phyloP scores from a whole-genome alignment of 768 basidiomycete genomes.

The Cystobasidium onofrii region DNA sequence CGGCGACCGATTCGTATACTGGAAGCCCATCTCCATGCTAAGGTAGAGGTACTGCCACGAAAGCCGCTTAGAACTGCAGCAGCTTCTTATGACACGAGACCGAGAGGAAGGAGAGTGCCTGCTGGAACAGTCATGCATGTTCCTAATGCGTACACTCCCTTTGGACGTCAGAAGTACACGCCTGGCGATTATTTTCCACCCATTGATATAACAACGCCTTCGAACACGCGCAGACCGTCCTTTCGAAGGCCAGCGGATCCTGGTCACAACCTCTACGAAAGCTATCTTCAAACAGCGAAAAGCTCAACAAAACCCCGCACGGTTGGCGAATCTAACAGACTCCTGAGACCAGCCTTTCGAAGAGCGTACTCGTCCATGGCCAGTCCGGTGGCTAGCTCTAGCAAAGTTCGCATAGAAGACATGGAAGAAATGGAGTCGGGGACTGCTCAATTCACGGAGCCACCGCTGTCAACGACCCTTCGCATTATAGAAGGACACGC shows the following conservation, averaged over 20 bases:
- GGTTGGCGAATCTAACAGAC: background rate
- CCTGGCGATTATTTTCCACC: too few relatives aligned
- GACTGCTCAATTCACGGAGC: background rate
- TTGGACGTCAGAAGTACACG: background rate
- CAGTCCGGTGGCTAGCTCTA: background rate
- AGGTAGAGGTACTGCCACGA: background rate
- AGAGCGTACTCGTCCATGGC: background rate
- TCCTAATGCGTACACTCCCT: background rate
- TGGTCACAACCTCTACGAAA: background rate
- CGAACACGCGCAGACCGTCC: background rate
- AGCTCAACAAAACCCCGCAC: background rate
- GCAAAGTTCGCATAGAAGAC: background rate
- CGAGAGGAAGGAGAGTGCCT: background rate
- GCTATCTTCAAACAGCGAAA: background rate
- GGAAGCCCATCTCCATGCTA: conserved; percentile 8
- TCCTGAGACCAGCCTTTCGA: background rate
- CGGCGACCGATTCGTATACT: background rate
- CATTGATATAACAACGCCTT: background rate
- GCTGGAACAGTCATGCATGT: conserved; percentile 3
- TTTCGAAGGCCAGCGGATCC: background rate
- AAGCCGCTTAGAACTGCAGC: background rate
- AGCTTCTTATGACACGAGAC: background rate
- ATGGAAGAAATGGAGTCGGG: background rate
- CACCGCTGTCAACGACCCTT: background rate
- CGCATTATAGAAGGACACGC: background rate